Conservation (phyloP, 2,329 filamentous ascomycete genomes). For the Cladorrhinum sp. region DNA sequence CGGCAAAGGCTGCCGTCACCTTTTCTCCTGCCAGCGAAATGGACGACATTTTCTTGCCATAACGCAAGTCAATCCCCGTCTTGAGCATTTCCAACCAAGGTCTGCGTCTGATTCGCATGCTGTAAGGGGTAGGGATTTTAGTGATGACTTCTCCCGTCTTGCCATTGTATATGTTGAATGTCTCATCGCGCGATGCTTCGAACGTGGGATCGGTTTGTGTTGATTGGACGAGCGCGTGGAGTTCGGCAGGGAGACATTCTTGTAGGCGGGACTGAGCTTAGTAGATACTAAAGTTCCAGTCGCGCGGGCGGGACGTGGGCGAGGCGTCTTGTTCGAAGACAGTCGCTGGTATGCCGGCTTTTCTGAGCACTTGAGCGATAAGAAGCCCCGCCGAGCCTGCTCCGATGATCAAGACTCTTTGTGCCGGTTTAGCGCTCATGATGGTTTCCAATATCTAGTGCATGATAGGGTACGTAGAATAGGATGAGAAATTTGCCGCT, state of each 20-base stretch:
- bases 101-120: slow-evolving; percentile 28
- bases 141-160: slow-evolving; percentile 29
- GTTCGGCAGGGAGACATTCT: slow-evolving; percentile 29
- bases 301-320: slow-evolving; percentile 28
- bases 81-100: slow-evolving; percentile 30
- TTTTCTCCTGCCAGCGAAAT: slow-evolving; percentile 14
- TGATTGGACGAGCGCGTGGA: slow-evolving; percentile 24
- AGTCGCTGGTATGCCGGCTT: slow-evolving; percentile 28
- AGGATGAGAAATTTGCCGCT: too few species aligned
- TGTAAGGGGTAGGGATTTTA: slow-evolving; percentile 28
- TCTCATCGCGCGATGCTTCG: slow-evolving; percentile 23
- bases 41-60: slow-evolving; percentile 23
- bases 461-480: too few species aligned
- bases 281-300: slow-evolving; percentile 36
- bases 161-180: slow-evolving; percentile 29
- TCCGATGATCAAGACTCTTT: background rate
- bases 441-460: too few species aligned
- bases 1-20: slow-evolving; percentile 15
- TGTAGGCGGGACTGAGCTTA: slow-evolving; percentile 33
- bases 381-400: slow-evolving; percentile 14
- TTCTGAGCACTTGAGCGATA: slow-evolving; percentile 17
- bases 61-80: slow-evolving; percentile 31
- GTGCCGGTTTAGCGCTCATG: too few species aligned
- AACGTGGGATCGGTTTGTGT: slow-evolving; percentile 29
- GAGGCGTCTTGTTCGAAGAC: slow-evolving; percentile 33